Evolutionary conservation across 169 alveolate genomes (phyloP), one percentile per base, ranked within the genome.

Genomic region (Plasmodium fragile): DNA sequence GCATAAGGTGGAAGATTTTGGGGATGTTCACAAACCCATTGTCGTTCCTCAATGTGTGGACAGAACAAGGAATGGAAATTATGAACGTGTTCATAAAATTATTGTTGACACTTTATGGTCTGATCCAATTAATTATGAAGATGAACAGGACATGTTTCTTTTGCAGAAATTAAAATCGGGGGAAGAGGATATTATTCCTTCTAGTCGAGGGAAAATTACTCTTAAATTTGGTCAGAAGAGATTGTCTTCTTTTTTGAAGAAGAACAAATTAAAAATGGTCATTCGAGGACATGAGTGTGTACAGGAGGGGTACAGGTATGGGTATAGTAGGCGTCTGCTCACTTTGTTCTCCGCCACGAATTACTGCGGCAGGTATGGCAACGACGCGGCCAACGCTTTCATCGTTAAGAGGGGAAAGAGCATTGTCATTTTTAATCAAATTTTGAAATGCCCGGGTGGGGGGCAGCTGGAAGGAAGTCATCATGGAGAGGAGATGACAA

Each of bases 241-340:
- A 82, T 98, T 98, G 1, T 94, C 96, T 30, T 78, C 92, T 28
- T 98, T 98, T 94, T 80, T 98, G 34, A 94, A 96, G 55, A 95
- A 93, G 55, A 98, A 98, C 85, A 96, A 96, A 84, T 96, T 97
- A 32, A 95, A 96, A 34, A 85, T 96, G 90, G 97, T 98, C 55
- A 95, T 98, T 52, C 95, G 99, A 82, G 99, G 99, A 13, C 99
- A 98, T 92, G 99, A 98, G 93, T 98, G 99, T 93, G 99, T 98
- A 13, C 97, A 97, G 97, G 99, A 98, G 92, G 99, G 99, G 3
- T 98, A 97, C 94, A 99, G 98, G 92, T 96, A 99, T 93, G 96
- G 97, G 81, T 99, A 98, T 25, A 98, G 98, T 6, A 98, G 98
- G 18, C 87, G 94, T 16, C 89, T 98, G 53, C 85, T 98, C n/a